A percentile compares a stretch with the other conserved stretches of the same genome.
phyloP scores from a whole-genome alignment of 2,329 filamentous ascomycete genomes.

The Sclerotiophoma versabilis region DNA sequence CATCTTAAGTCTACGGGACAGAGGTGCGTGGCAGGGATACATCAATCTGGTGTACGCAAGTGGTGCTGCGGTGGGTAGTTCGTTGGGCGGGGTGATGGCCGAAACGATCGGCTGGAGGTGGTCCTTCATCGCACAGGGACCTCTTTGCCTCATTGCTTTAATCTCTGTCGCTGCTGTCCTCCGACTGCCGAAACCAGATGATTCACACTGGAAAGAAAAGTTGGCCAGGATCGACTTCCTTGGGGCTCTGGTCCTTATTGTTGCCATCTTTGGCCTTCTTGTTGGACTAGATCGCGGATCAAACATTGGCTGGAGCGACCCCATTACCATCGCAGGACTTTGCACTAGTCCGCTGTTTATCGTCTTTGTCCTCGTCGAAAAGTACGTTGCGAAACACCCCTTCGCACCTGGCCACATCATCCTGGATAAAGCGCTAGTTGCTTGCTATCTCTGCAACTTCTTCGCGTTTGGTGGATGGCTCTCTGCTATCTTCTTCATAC shows the following conservation, averaged over 20 bases:
- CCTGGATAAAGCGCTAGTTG: slow-evolving; percentile 69
- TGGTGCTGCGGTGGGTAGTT: slow-evolving; percentile 73
- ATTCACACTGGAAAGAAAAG: slow-evolving; percentile 70
- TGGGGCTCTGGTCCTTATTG: slow-evolving; percentile 70
- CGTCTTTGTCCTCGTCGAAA: slow-evolving; percentile 73
- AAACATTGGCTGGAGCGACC: slow-evolving; percentile 72
- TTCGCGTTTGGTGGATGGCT: slow-evolving; percentile 70
- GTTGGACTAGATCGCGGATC: slow-evolving; percentile 76
- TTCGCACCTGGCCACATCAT: slow-evolving; percentile 79
- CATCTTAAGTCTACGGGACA: slow-evolving; percentile 71
- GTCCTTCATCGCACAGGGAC: slow-evolving; percentile 76
- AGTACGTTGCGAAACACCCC: slow-evolving; percentile 70
- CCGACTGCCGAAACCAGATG: slow-evolving; percentile 65
- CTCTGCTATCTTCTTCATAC: slow-evolving; percentile 73
- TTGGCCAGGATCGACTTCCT: slow-evolving; percentile 75
- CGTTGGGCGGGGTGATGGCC: slow-evolving; percentile 73
- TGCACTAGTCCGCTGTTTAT: slow-evolving; percentile 66
- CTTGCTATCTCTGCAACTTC: slow-evolving; percentile 75
- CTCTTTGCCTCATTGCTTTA: slow-evolving; percentile 71
- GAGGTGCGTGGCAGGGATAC: slow-evolving; percentile 77
- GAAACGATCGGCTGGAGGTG: slow-evolving; percentile 79
- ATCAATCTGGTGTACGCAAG: slow-evolving; percentile 75
- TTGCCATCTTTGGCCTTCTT: slow-evolving; percentile 70
- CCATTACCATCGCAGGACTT: slow-evolving; percentile 65
- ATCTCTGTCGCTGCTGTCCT: slow-evolving; percentile 68